Evolutionary conservation across 768 basidiomycete genomes (phyloP), one percentile per base, ranked within the genome.

Genomic region (Mycena kentingensis): DNA sequence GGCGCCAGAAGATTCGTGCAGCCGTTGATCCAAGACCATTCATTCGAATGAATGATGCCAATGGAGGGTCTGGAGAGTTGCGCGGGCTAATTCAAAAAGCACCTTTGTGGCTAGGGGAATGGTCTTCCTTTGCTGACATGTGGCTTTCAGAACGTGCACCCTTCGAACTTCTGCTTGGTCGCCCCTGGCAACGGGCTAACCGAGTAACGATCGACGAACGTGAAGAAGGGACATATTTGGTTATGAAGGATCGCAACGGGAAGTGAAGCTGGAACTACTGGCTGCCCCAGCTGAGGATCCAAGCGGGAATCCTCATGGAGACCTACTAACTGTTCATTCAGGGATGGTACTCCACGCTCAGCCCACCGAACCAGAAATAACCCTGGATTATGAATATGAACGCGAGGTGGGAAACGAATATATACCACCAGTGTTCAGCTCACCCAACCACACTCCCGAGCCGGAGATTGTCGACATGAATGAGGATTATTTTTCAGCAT

Each of bases 1-100:
- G 55, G 1, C 37, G 55, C 1, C n/a, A 6, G 1, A 41, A 27
- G 21, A 44, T 53, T 1, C 32, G 45, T 1, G 18, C 52, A 4
- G 52, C 61, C 1, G 51, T 67, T 1, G 62, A 67, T 16, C 46
- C 58, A 11, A 35, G 21, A 1, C 12, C 45, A 10, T 10, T 19
- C 0, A 60, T 50, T 2, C 38, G 12, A 0, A 63, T 69, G 58
- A 51, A 48, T 32, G 69, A 72, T 45, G 68, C 65, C 0, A 72
- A 68, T 55, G 67, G 68, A 3, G 64, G 63, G 3, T 45, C 54
- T 36, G 60, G 61, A 0, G 27, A 51, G 2, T 42, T 66, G 11
- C 42, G 42, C 39, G 68, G 68, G 15, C 43, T 61, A 29, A 55
- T 65, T 5, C 16, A 51, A 2, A 51, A 56, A 18, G 63, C 66